Evolutionary conservation across 805 yeast genomes (phyloP), one percentile per base, ranked within the genome.

Genomic region (Peterozyma toletana): DNA sequence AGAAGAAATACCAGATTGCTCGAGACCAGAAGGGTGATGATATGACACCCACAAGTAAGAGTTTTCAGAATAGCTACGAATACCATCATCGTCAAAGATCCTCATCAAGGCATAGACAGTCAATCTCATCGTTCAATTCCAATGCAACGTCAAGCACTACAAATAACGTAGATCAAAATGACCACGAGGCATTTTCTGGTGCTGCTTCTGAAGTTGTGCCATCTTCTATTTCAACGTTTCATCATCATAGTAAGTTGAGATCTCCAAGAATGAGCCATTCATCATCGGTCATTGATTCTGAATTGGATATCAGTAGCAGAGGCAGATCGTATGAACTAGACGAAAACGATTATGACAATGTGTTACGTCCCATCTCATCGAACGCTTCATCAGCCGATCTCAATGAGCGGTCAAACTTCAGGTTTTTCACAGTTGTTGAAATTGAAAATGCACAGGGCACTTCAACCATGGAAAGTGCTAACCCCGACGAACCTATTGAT

Each of bases 391-490:
- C 62, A 9, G 55, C 53, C n/a, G 70, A 74, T 38, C 53, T 60
- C 37, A 59, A 55, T 29, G 67, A 61, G 39, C 47, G 66, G 14
- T 57, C 68, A 11, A 69, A 80, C 44, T 91, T 93, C 66, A 75
- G 79, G 48, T 91, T 90, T 59, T 91, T 91, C 62, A 79, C 91
- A 10, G 70, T 83, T 3, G 87, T 85, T 44, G 93, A 88, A 51
- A 82, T 91, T 38, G 90, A 84, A 54, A 70, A 74, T 41, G 97
- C 98, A 0, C 93, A 86, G 43, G 96, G 96, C 39, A 67, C 91
- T 1, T 86, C 96, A 2, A 83, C 91, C 2, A 58, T 83, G 51
- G 86, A 80, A 48, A 44, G 45, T 11, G 42, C 42, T 34, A 33
- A 42, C 13, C 48, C 44, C 11, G 67, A 63, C 30, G 68, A 72